Evolutionary conservation across 1,284 basidiomycete species (phyloP), one percentile per base, ranked within the genome.

Genomic region (Neonothopanus nambi): DNA sequence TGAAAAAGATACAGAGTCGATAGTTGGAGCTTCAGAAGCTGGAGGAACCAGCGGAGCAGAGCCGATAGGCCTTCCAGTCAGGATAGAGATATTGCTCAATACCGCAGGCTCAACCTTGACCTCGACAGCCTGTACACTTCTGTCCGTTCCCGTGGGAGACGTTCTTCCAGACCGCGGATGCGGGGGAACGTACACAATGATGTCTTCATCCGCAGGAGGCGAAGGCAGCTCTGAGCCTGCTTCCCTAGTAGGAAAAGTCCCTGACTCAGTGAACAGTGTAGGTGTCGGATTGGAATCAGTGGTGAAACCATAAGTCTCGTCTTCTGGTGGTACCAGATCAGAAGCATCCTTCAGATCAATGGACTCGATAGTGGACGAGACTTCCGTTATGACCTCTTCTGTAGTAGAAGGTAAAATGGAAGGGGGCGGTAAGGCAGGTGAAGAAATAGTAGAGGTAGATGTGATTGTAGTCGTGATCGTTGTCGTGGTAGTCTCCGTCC

Each of bases 111-210:
- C 20, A 7, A 41, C 18, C 3, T 45, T 5, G 24, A 23, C 23
- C 5, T n/a, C 11, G 9, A n/a, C 36, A 35, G 26, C n/a, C 17
- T 12, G 35, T 20, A 26, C 21, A 46, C 24, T 15, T 24, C 17
- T 12, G 5, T 65, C 24, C 15, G 55, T 51, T 33, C 61, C 63
- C 12, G n/a, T n/a, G n/a, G 66, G 57, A 1, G 59, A 13, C 7
- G 52, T 23, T 26, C 60, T 20, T 15, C 54, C 43, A 7, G 64
- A 63, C 11, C 75, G 72, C 9, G 80, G 81, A 60, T 81, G 74
- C 0, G 82, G 82, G 1, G 81, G 82, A n/a, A 77, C 78, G 59
- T 85, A 85, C 13, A 85, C 81, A 45, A 85, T 84, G 0, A 73
- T 59, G 54, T 84, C 82, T 26, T 83, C 82, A 3, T 80, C 77